phyloP scores from a whole-genome alignment of 192 early-diverging fungal species.

The Coemansia biformis region DNA sequence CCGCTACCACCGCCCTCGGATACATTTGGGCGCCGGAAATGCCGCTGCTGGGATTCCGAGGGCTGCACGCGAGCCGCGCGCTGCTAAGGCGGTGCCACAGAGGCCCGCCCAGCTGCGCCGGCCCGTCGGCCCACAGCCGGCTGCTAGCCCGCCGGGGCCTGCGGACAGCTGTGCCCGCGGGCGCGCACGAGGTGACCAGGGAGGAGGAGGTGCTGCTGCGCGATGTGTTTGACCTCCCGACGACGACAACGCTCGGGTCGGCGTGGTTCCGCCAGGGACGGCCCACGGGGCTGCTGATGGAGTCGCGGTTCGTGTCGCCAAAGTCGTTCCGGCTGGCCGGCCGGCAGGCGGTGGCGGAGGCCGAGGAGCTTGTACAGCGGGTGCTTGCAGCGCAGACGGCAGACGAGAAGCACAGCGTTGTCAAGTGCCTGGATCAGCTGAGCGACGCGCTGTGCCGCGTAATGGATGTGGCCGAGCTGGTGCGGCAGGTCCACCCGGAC shows the following conservation, averaged over 20 bases:
- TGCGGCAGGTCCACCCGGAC: slow-evolving; percentile 86
- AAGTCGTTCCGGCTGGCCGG: slow-evolving; percentile 37
- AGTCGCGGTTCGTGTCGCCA: slow-evolving; percentile 44
- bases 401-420: slow-evolving; percentile 62
- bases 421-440: slow-evolving; percentile 84
- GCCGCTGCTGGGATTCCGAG: too few relatives aligned
- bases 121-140: background rate
- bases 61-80: too few relatives aligned
- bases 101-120: background rate
- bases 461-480: slow-evolving; percentile 89
- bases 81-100: background rate
- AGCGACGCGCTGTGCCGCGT: slow-evolving; percentile 86
- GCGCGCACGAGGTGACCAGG: slow-evolving; percentile 9
- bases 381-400: slow-evolving; percentile 21
- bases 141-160: too few relatives aligned
- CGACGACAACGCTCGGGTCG: slow-evolving; percentile 38
- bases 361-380: slow-evolving; percentile 23
- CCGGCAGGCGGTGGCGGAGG: slow-evolving; percentile 32
- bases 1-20: too few relatives aligned
- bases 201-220: slow-evolving; percentile 38
- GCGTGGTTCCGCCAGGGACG: slow-evolving; percentile 42
- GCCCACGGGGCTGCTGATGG: slow-evolving; percentile 48
- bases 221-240: slow-evolving; percentile 43
- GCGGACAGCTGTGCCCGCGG: too few relatives aligned
- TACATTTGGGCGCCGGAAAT: too few relatives aligned